Conservation (phyloP, 2,329 filamentous ascomycete species). For the Monosporascus sp. region DNA sequence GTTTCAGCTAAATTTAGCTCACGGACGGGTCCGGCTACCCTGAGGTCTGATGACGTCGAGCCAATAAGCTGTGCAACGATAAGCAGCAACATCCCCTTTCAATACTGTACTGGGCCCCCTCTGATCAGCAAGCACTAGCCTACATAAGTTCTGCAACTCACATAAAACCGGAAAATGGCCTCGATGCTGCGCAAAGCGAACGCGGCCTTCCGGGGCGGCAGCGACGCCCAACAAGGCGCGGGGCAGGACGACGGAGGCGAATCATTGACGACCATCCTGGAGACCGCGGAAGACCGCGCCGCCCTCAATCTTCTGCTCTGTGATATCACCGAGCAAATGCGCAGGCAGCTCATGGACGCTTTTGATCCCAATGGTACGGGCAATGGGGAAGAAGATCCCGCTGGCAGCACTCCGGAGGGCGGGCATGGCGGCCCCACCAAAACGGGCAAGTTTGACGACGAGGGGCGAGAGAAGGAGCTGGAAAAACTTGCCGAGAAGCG, state of each 20-base stretch:
- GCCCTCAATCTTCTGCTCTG: conserved; percentile 21
- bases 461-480: conserved; percentile 4
- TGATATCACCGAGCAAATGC: conserved; percentile 22
- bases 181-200: conserved; percentile 20
- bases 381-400: conserved; percentile 2
- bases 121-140: neutral
- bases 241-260: conserved; percentile 17
- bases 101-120: neutral
- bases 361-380: conserved; percentile 20
- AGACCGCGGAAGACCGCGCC: conserved; percentile 19
- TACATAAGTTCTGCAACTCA: neutral
- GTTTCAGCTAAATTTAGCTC: too few species aligned
- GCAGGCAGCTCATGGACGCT: conserved; percentile 13
- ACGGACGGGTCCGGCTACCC: too few species aligned
- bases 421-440: neutral
- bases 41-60: too few species aligned
- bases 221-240: conserved; percentile 5
- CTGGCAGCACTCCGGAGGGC: neutral
- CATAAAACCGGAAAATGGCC: conserved; percentile 9
- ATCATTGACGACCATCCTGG: conserved; percentile 20
- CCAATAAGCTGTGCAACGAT: too few species aligned
- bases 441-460: conserved; percentile 1
- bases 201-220: conserved; percentile 11
- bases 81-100: neutral
- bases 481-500: conserved; percentile 13